phyloP scores from a whole-genome alignment of 495 filamentous ascomycete species.

The Neurospora cerealis region DNA sequence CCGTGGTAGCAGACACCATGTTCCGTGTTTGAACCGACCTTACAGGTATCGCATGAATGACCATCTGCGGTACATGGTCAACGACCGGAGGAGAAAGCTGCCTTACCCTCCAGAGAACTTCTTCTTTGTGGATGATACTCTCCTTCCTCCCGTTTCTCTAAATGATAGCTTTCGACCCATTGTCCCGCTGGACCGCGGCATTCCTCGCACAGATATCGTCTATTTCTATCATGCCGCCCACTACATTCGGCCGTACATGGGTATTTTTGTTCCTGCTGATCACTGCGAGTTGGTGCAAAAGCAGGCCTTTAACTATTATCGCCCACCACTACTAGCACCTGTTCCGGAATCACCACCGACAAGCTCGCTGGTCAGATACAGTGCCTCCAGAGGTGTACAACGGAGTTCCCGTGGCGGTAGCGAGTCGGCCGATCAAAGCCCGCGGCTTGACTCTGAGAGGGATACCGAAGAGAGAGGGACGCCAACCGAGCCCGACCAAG shows the following conservation, averaged over 20 bases:
- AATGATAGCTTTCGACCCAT: background rate
- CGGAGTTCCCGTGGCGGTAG: background rate
- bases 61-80: background rate
- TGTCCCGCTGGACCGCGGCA: background rate
- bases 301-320: background rate
- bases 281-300: background rate
- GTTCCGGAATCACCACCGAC: background rate
- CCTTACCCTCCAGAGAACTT: background rate
- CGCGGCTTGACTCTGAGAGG: background rate
- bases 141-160: background rate
- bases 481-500: background rate
- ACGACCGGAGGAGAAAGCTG: background rate
- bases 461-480: background rate
- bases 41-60: background rate
- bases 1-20: background rate
- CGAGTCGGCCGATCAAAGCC: background rate
- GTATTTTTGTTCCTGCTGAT: background rate
- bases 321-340: background rate
- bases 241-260: background rate
- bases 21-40: background rate
- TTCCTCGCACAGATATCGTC: background rate
- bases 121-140: background rate
- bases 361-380: background rate
- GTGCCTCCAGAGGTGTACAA: background rate
- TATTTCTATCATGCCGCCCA: background rate